Evolutionary conservation across 139 green algal genomes (phyloP), one percentile per base, ranked within the genome.

Genomic region (Chlamydomonas applanata): DNA sequence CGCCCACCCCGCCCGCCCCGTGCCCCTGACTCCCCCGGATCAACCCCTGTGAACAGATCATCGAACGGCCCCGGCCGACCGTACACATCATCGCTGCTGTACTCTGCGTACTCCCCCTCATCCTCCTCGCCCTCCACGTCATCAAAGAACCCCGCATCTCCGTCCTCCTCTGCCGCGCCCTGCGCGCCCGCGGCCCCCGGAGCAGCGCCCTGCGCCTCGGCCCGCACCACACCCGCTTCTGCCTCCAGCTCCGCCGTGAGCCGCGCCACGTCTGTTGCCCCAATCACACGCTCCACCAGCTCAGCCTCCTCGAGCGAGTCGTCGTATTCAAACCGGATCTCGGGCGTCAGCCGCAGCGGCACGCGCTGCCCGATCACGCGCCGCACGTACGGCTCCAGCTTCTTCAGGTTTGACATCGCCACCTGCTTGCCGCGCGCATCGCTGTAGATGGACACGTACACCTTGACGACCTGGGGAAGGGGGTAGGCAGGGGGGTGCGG

Each of bases 291-390:
- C 24, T 30, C 30, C 30, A 74, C 82, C 71, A 89, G 65, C 70
- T 93, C 89, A 24, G 72, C 80, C 40, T 90, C 76, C 62, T 94
- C 88, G 27, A 94, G 75, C 0, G 86, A 85, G 57, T 98, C 90
- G 64, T 98, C 93, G 36, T 88, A 77, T 32, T 97, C 77, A 73
- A 98, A 97, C 1, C 94, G 70, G 52, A 97, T 87, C 73, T 98
- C 94, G 4, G 94, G 94, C 0, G 85, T 93, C 16, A 97, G 77
- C 5, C 94, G 84, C 71, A 98, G 82, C 35, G 82, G 73, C 61
- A 96, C 81, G 3, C 82, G 71, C 65, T 82, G 78, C 0, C 89
- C 93, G 14, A 98, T 88, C 22, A 89, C 83, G 22, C 73, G 81
- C 0, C 94, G 82, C 59, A 97, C 93, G 80, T 98, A 98, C 83